Conservation (phyloP, 345 rosid species). For the Ricinus communis region DNA sequence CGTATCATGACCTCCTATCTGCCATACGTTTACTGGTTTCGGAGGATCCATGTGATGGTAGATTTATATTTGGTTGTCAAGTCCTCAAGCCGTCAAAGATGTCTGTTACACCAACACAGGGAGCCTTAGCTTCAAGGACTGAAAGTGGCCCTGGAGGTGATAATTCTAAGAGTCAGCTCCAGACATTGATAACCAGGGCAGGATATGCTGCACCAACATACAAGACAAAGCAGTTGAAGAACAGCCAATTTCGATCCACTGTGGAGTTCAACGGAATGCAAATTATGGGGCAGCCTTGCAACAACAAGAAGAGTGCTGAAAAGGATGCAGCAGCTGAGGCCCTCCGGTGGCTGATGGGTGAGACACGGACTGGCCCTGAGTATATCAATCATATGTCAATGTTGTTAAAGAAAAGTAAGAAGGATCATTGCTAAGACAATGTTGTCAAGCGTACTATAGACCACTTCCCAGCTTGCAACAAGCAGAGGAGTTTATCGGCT, state of each 20-base stretch:
- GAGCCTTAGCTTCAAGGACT: slow-evolving; percentile 42
- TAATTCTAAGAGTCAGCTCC: slow-evolving; percentile 87
- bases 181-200: slow-evolving; percentile 78
- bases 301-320: slow-evolving; percentile 89
- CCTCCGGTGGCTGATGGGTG: slow-evolving; percentile 72
- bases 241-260: slow-evolving; percentile 61
- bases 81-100: slow-evolving; percentile 33
- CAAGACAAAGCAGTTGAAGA: slow-evolving; percentile 72
- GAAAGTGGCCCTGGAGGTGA: slow-evolving; percentile 91
- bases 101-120: slow-evolving; percentile 33
- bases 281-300: slow-evolving; percentile 78
- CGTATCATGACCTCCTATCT: slow-evolving; percentile 57
- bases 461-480: neutral
- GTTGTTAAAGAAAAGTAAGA: slow-evolving; percentile 77
- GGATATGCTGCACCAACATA: slow-evolving; percentile 69
- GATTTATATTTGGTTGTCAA: slow-evolving; percentile 73
- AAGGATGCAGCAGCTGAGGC: slow-evolving; percentile 97
- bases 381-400: slow-evolving; percentile 61
- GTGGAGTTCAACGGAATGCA: slow-evolving; percentile 78
- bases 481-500: neutral
- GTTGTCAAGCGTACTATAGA: neutral
- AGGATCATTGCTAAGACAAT: slow-evolving; percentile 40
- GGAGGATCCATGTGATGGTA: slow-evolving; percentile 65
- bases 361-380: slow-evolving; percentile 45
- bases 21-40: slow-evolving; percentile 56